A percentile compares a stretch with the other conserved stretches of the same genome.
These are phyloP conservation scores for Anthracocystis walkeri DNA, from an alignment of 1,284 basidiomycete species.

Conservation along the genomic window DNA sequence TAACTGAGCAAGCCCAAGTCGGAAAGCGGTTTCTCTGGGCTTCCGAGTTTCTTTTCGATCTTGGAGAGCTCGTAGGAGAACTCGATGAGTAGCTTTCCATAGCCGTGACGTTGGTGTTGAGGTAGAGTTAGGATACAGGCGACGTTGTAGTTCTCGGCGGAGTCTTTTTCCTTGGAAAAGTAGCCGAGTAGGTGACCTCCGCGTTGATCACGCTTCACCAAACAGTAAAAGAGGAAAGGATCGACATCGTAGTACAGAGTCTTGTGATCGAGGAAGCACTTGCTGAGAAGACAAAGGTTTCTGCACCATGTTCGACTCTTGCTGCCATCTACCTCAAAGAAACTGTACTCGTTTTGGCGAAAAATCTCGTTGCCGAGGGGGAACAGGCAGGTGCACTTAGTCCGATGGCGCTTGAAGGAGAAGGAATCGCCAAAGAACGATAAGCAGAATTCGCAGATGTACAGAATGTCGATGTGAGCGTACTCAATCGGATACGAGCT, in stretches of 20 bases:
- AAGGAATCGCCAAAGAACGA: conserved; percentile 63
- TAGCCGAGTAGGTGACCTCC: conserved; percentile 97
- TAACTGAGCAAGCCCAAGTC: conserved; percentile 94
- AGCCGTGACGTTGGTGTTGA: conserved; percentile 95
- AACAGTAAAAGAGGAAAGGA: conserved; percentile 98
- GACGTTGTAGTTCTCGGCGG: conserved; percentile 96
- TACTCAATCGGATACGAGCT: conserved; percentile 98
- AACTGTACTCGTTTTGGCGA: conserved; percentile 92
- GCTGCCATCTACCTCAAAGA: conserved; percentile 98
- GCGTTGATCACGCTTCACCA: conserved; percentile 87
- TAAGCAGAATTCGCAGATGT: conserved; percentile 96
- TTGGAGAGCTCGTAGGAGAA: conserved; percentile 98
- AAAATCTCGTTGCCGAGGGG: conserved; percentile 99
- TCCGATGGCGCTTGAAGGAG: conserved; percentile 77
- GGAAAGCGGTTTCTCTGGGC: conserved; percentile 95
- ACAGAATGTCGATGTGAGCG: conserved; percentile 91
- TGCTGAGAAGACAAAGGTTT: conserved; percentile 94
- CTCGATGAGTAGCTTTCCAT: conserved; percentile 94
- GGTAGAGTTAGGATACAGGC: conserved; percentile 98
- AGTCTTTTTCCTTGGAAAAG: conserved; percentile 99
- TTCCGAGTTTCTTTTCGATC: conserved; percentile 93
- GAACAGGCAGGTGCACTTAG: conserved; percentile 90
- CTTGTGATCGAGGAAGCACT: conserved; percentile 99
- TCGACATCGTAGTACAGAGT: conserved; percentile 99
- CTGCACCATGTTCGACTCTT: conserved; percentile 96